Evolutionary conservation across 306 rosid genomes (phyloP), one percentile per base, ranked within the genome.

Genomic region (Lathyrus tuberosus): DNA sequence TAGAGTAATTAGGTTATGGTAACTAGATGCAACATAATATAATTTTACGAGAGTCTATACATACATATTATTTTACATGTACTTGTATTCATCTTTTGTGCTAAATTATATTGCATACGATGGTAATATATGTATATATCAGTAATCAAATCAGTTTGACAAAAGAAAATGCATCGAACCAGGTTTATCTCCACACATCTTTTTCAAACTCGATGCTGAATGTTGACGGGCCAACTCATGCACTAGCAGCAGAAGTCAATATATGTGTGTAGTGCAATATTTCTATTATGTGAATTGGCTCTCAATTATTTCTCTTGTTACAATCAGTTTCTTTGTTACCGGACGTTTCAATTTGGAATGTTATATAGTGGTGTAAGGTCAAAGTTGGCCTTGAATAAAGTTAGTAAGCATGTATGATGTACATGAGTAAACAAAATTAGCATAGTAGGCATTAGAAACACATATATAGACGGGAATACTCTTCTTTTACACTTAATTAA

Each of bases 151-250:
- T 51, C 1, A 51, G 6, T 61, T 62, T 62, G 54, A 20, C 10
- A 52, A 15, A 67, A 13, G 20, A 54, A 38, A 65, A 24, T n/a
- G 79, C 54, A 79, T 73, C 12, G 10, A 69, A 69, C 72, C 69
- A 74, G 70, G 28, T 69, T 69, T 24, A 69, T 65, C 51, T 41
- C 7, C 2, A 68, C 37, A 58, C 48, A 52, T 78, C 71, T 4
- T 70, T 73, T 69, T 74, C 78, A 73, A 58, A 69, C 38, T 78
- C 11, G 75, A 78, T 69, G 80, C 77, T 69, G 73, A 79, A 53
- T 52, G 71, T 9, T 31, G 76, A 74, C 52, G 3, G 48, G 10
- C 17, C 65, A 72, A 69, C 44, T 41, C 80, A 57, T 64, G 68
- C 83, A 64, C 76, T 73, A 6, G 37, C 14, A 64, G 51, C 15